Percentiles rank a stretch among this genome's conserved stretches.
Conservation (phyloP, 2,329 filamentous ascomycete species). For the Elsinoe necatrix region DNA sequence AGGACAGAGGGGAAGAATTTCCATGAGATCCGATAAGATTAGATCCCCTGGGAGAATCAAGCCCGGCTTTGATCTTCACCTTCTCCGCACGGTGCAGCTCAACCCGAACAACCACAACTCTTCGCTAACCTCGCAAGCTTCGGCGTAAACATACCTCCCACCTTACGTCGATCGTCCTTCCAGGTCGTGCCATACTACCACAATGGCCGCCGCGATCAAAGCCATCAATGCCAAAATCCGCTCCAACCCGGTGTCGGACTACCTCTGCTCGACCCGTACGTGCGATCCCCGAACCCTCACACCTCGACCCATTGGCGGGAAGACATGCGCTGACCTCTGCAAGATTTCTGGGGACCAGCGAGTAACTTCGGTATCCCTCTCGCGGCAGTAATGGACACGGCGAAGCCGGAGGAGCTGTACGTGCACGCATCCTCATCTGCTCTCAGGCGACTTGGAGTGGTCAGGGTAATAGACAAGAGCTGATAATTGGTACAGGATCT, state of each 20-base stretch:
- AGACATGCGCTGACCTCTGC: constrained; percentile 1
- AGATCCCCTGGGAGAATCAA: background rate
- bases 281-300: constrained; percentile 10
- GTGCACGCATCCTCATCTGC: constrained; percentile 16
- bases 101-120: constrained; percentile 4
- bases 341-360: constrained; percentile 46
- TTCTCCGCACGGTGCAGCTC: constrained; percentile 14
- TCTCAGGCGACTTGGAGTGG: background rate
- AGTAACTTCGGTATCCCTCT: constrained; percentile 48
- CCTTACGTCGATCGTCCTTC: background rate
- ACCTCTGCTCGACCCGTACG: constrained; percentile 48
- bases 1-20: background rate
- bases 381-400: constrained; percentile 46
- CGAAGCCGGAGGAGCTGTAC: constrained; percentile 46
- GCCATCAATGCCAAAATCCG: constrained; percentile 47
- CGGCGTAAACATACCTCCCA: background rate
- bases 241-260: constrained; percentile 42
- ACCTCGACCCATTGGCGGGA: background rate
- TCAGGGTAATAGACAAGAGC: background rate
- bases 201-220: constrained; percentile 47
- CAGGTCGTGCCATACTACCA: constrained; percentile 4
- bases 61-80: background rate
- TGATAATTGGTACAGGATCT: background rate
- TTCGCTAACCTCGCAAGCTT: background rate
- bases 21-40: constrained; percentile 8